Conservation (phyloP, 2,329 filamentous ascomycete genomes). For the Paecilomyces sp. region DNA sequence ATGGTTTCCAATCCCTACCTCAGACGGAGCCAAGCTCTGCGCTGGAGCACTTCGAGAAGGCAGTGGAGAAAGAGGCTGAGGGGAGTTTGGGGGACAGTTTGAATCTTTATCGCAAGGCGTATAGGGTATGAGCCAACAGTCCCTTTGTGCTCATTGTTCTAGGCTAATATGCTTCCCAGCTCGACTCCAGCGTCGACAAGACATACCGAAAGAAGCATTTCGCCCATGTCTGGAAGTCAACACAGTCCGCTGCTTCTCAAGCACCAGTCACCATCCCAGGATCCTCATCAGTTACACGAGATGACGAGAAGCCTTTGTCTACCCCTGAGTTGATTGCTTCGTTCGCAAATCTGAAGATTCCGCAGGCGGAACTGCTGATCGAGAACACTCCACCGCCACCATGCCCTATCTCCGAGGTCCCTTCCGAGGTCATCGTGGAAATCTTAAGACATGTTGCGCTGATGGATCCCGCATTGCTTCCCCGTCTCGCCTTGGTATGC, state of each 20-base stretch:
- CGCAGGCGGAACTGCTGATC: constrained; percentile 58
- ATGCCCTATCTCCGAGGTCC: constrained; percentile 72
- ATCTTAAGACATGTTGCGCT: constrained; percentile 69
- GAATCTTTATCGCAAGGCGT: constrained; percentile 80
- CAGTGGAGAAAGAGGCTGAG: constrained; percentile 78
- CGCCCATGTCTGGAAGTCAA: constrained; percentile 53
- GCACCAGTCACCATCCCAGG: constrained; percentile 46
- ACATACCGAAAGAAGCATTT: constrained; percentile 90
- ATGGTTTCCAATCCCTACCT: constrained; percentile 25
- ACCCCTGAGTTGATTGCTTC: constrained; percentile 65
- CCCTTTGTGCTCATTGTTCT: constrained; percentile 8
- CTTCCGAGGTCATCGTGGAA: constrained; percentile 76
- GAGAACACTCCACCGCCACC: constrained; percentile 66
- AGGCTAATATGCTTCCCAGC: constrained; percentile 40
- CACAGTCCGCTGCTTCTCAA: constrained; percentile 41
- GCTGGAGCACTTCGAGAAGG: constrained; percentile 85
- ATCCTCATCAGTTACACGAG: constrained; percentile 51
- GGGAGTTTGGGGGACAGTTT: constrained; percentile 87
- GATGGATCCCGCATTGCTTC: constrained; percentile 68
- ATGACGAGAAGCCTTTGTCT: constrained; percentile 41
- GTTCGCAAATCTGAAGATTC: constrained; percentile 65
- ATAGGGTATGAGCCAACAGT: constrained; percentile 52
- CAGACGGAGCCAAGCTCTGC: constrained; percentile 61
- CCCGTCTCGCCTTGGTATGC: constrained; percentile 71
- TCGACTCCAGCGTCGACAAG: constrained; percentile 79